Percentiles rank a stretch among this genome's conserved stretches.
Conservation (phyloP, 2,329 filamentous ascomycete species). For the Epichloe glyceriae region DNA sequence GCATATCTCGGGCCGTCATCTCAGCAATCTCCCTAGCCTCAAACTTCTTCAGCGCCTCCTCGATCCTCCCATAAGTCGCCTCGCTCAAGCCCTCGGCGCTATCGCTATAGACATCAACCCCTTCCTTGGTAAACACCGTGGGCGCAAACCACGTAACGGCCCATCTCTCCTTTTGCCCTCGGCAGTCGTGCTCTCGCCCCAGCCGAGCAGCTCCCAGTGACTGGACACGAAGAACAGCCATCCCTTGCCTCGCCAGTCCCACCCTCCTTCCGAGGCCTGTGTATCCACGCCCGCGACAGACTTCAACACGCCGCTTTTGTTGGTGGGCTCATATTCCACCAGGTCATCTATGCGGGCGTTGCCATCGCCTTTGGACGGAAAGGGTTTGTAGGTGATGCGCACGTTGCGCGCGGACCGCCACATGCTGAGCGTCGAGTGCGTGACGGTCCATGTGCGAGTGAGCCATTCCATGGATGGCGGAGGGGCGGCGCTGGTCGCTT, state of each 20-base stretch:
- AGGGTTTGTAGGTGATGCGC: conserved; percentile 57
- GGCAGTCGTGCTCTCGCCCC: conserved; percentile 40
- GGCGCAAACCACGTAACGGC: conserved; percentile 75
- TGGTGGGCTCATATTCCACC: conserved; percentile 53
- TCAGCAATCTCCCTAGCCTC: conserved; percentile 41
- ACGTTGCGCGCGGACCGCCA: conserved; percentile 74
- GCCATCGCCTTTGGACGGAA: conserved; percentile 28
- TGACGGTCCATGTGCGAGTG: conserved; percentile 56
- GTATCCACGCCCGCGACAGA: conserved; percentile 54
- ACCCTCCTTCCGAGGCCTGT: conserved; percentile 25
- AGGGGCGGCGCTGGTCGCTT: conserved; percentile 16
- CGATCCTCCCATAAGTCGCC: conserved; percentile 43
- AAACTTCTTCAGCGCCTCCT: conserved; percentile 31
- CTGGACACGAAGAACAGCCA: conserved; percentile 57
- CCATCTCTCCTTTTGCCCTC: conserved; percentile 46
- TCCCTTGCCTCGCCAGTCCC: conserved; percentile 71
- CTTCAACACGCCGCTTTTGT: conserved; percentile 36
- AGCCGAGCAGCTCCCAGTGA: conserved; percentile 74
- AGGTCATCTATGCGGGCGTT: conserved; percentile 51
- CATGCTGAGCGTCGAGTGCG: conserved; percentile 65
- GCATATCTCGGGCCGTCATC: conserved; percentile 36
- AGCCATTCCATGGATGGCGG: conserved; percentile 46
- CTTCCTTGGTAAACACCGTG: conserved; percentile 72
- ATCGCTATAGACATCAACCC: conserved; percentile 65
- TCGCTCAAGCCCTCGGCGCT: conserved; percentile 45